Base-by-base conservation (phyloP, 148 eudicot genomes). In the Cornus suecica region DNA sequence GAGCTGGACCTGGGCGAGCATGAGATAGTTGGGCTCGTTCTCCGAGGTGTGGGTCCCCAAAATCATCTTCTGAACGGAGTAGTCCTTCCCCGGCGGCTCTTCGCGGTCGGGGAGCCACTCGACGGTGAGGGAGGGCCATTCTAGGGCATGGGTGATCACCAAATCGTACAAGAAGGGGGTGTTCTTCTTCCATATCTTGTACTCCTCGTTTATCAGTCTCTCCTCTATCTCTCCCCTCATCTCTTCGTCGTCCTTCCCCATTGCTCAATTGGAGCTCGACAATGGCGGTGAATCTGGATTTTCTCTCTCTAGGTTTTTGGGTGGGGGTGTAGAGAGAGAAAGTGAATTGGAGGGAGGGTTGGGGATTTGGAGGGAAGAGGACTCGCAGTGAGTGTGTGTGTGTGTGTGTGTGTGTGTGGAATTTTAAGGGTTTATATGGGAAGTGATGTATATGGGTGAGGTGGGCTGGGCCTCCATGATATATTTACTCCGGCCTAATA, bases 81-180 rank as follows among this genome's bases (percentile, higher is more conserved):
- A 88, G 77, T 91, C 97, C 84, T 91, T 91, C 71, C 97, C 98
- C 1, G 94, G 87, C 68, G 91, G 98, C 90, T 94, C 98, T 14
- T 87, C 89, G 52, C 89, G 75, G 66, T 82, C 90, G 22, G 90
- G 97, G 15, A 94, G 91, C 98, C 97, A 94, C 81, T 94, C 97
- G 31, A 94, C 98, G 54, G 98, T 94, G 75, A 94, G 92, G 1
- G 98, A 94, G 0, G 98, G 98, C 98, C 97, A 94, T 62, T 91
- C 97, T 9, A 94, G 91, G 25, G 94, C 97, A 41, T 91, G 97
- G 0, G 97, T 91, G 48, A 91, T 84, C 31, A 91, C 88, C 78
- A 94, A 77, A 86, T 94, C 98, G 78, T 94, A 94, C 29, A 94
- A 72, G 52, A 91, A 91, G 0, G 98, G 97, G 0, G 97, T 86